Percentiles rank a stretch among this genome's conserved stretches.
Conservation (phyloP, 2,329 filamentous ascomycete species). For the Scedosporium minutisporum region DNA sequence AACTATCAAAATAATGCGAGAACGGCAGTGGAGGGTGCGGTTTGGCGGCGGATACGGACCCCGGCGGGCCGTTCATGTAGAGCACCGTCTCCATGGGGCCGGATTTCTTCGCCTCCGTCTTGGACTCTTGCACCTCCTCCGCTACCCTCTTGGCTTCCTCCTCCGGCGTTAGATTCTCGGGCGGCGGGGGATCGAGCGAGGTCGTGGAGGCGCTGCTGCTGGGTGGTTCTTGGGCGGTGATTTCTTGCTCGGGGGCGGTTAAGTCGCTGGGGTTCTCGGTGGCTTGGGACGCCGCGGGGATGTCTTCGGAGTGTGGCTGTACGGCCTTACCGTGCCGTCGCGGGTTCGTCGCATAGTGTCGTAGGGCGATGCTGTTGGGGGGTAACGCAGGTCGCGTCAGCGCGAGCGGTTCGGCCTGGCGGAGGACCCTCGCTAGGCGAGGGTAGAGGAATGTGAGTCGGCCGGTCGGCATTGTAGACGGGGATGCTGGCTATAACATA, state of each 20-base stretch:
- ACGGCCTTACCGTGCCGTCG: constrained; percentile 11
- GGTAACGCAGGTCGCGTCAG: neutral
- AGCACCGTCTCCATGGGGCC: constrained; percentile 6
- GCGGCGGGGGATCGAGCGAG: neutral
- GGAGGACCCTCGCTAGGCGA: neutral
- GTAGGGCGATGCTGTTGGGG: neutral
- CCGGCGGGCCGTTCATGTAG: constrained; percentile 2
- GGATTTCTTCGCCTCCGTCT: neutral
- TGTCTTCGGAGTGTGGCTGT: constrained; percentile 3
- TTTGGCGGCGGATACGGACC: neutral
- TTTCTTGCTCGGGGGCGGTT: neutral
- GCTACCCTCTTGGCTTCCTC: neutral
- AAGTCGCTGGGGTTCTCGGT: neutral
- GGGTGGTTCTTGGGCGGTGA: neutral
- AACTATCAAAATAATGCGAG: constrained; percentile 95
- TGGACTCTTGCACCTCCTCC: neutral
- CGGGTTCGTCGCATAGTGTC: neutral
- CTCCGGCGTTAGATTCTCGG: neutral
- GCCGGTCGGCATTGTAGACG: neutral
- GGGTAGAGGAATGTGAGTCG: neutral
- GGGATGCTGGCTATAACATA: neutral
- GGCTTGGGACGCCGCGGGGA: neutral
- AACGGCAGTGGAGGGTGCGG: constrained; percentile 45
- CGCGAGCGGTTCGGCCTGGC: neutral
- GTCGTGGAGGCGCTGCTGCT: no score